Conservation (phyloP, 306 rosid genomes). For the Prunus mongolica region DNA sequence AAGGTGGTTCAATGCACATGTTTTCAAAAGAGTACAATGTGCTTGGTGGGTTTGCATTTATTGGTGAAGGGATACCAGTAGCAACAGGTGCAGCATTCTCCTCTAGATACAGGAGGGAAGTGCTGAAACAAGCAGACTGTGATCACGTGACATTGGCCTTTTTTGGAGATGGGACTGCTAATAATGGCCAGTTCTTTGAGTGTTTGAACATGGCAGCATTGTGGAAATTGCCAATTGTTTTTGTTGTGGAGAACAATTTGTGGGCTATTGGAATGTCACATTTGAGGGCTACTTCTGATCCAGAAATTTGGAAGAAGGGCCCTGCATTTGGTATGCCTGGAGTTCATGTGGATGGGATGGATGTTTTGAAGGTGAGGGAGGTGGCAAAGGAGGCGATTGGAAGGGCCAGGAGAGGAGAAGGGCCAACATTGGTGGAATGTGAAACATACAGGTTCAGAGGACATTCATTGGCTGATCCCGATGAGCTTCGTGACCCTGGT, state of each 20-base stretch:
- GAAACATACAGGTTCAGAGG: constrained; percentile 98
- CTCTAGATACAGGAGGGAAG: constrained; percentile 82
- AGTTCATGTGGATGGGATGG: constrained; percentile 98
- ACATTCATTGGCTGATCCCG: constrained; percentile 98
- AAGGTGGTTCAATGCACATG: constrained; percentile 99
- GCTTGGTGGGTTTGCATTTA: constrained; percentile 95
- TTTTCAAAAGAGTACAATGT: constrained; percentile 86
- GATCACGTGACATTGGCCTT: constrained; percentile 85
- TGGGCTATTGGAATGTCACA: constrained; percentile 99
- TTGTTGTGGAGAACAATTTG: constrained; percentile 95
- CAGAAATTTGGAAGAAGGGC: constrained; percentile 97
- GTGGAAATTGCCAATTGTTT: constrained; percentile 94
- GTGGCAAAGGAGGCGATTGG: constrained; percentile 91
- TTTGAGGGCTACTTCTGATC: constrained; percentile 94
- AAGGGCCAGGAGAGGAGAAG: constrained; percentile 98
- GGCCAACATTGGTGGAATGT: constrained; percentile 93
- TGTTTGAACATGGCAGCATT: constrained; percentile 97
- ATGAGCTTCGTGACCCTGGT: constrained; percentile 99
- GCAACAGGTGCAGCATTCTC: constrained; percentile 96
- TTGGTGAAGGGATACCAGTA: constrained; percentile 97
- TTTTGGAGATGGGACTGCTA: constrained; percentile 95
- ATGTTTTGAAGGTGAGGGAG: constrained; percentile 96
- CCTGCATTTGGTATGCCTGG: constrained; percentile 99
- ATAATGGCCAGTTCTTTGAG: constrained; percentile 95
- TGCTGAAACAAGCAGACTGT: constrained; percentile 56